Conservation (phyloP, 495 filamentous ascomycete species). For the Aspergillus ellipticus region DNA sequence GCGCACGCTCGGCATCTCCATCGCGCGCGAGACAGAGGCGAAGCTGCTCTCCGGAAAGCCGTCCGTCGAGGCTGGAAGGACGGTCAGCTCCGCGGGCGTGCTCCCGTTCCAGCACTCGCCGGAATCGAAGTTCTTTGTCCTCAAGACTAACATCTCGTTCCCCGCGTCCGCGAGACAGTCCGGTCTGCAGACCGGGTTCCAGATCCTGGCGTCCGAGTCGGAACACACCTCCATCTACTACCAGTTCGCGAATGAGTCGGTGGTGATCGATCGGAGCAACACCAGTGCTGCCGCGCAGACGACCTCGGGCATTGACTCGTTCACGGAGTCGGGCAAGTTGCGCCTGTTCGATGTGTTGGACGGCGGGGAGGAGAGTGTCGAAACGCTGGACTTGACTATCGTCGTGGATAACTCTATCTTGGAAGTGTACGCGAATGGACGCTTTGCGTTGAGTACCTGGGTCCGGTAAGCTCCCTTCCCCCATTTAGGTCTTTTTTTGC, state of each 20-base stretch:
- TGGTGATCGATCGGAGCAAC: constrained; percentile 19
- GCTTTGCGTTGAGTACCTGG: constrained; percentile 21
- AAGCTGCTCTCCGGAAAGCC: constrained; percentile 7
- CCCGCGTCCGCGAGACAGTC: constrained; percentile 15
- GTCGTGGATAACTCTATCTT: constrained; percentile 19
- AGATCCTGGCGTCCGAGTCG: constrained; percentile 15
- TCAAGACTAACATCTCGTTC: constrained; percentile 16
- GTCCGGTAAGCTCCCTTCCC: constrained; percentile 11
- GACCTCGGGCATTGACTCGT: constrained; percentile 14
- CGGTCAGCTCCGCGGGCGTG: not conserved
- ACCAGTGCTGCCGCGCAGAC: constrained; percentile 20
- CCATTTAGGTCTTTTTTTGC: not conserved
- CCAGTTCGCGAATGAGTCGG: constrained; percentile 24
- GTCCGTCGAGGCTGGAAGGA: constrained; percentile 11
- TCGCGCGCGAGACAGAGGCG: constrained; percentile 18
- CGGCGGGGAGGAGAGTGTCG: constrained; percentile 7
- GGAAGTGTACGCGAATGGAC: constrained; percentile 22
- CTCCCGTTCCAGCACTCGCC: constrained; percentile 16
- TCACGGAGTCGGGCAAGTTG: constrained; percentile 14
- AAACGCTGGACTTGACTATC: constrained; percentile 19
- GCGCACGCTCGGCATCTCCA: constrained; percentile 18
- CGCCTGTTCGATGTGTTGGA: constrained; percentile 16
- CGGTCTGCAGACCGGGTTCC: constrained; percentile 15
- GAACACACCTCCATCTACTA: constrained; percentile 20
- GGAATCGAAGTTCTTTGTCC: constrained; percentile 11